phyloP scores from a whole-genome alignment of 2,329 filamentous ascomycete genomes.

The Cladophialophora yegresii region DNA sequence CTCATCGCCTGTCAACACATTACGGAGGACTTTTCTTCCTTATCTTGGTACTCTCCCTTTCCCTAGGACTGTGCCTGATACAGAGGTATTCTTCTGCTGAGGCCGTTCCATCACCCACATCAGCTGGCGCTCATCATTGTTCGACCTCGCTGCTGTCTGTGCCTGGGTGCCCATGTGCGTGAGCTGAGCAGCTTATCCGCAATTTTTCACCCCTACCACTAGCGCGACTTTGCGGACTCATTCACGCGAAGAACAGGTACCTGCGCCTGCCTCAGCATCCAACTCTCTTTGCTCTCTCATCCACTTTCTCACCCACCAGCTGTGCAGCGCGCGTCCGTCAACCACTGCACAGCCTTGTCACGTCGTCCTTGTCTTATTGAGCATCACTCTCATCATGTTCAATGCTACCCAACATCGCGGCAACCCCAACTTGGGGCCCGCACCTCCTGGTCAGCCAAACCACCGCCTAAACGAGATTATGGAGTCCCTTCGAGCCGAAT shows the following conservation, averaged over 20 bases:
- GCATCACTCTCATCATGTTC: conserved; percentile 32
- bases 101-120: not conserved
- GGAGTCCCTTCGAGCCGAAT: conserved; percentile 86
- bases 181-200: conserved; percentile 21
- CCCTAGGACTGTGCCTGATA: not conserved
- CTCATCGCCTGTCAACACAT: not conserved
- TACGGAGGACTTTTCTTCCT: not conserved
- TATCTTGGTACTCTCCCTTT: not conserved
- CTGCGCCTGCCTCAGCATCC: conserved; percentile 20
- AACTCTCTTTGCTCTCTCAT: conserved; percentile 8
- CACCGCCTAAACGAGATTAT: conserved; percentile 85
- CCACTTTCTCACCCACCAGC: conserved; percentile 2
- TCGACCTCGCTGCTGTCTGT: not conserved
- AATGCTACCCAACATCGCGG: conserved; percentile 37
- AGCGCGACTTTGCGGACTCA: conserved; percentile 25
- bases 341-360: not conserved
- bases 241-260: conserved; percentile 24
- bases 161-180: not conserved
- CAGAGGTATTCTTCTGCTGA: not conserved
- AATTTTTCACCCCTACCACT: conserved; percentile 36
- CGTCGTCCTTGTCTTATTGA: not conserved
- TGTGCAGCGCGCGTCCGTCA: not conserved
- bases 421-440: conserved; percentile 46
- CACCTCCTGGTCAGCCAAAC: conserved; percentile 54
- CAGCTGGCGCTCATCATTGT: not conserved